These are phyloP conservation scores for Amphichorda felina DNA, from an alignment of 2,329 filamentous ascomycete species.

Conservation along the genomic window DNA sequence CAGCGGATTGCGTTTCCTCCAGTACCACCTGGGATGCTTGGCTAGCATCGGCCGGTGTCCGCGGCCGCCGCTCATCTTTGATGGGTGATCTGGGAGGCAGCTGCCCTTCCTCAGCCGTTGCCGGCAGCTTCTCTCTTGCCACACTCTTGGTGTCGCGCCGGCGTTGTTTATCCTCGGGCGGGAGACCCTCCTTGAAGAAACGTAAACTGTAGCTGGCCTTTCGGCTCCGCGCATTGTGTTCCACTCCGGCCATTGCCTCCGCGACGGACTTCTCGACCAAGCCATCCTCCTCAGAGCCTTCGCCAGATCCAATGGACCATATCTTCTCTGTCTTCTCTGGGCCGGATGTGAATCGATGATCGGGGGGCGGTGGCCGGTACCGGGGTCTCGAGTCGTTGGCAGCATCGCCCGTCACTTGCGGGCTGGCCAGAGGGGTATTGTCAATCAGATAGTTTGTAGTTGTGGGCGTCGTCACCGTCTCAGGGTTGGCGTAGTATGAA, in stretches of 20 bases:
- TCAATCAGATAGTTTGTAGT: slow-evolving; percentile 6
- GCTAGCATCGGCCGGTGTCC: background rate
- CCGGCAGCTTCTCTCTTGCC: slow-evolving; percentile 27
- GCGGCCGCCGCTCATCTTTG: background rate
- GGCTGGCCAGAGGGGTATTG: slow-evolving; percentile 3
- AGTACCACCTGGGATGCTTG: background rate
- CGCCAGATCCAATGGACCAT: slow-evolving; percentile 49
- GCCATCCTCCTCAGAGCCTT: slow-evolving; percentile 36
- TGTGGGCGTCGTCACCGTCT: slow-evolving; percentile 12
- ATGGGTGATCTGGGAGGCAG: background rate
- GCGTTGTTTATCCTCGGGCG: slow-evolving; percentile 42
- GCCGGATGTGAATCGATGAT: slow-evolving; percentile 28
- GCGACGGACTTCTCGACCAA: slow-evolving; percentile 54
- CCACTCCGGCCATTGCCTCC: slow-evolving; percentile 47
- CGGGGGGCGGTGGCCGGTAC: slow-evolving; percentile 23
- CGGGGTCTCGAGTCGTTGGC: slow-evolving; percentile 7
- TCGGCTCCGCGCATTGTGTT: slow-evolving; percentile 51
- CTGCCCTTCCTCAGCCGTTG: slow-evolving; percentile 20
- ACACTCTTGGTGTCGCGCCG: slow-evolving; percentile 32
- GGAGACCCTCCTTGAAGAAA: slow-evolving; percentile 55
- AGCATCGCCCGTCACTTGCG: slow-evolving; percentile 11
- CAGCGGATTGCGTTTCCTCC: background rate
- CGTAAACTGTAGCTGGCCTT: slow-evolving; percentile 56
- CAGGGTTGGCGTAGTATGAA: slow-evolving; percentile 11
- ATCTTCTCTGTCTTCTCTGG: slow-evolving; percentile 51